Evolutionary conservation across 106 monocot species (phyloP), one percentile per base, ranked within the genome.

Genomic region (Allium sativum): DNA sequence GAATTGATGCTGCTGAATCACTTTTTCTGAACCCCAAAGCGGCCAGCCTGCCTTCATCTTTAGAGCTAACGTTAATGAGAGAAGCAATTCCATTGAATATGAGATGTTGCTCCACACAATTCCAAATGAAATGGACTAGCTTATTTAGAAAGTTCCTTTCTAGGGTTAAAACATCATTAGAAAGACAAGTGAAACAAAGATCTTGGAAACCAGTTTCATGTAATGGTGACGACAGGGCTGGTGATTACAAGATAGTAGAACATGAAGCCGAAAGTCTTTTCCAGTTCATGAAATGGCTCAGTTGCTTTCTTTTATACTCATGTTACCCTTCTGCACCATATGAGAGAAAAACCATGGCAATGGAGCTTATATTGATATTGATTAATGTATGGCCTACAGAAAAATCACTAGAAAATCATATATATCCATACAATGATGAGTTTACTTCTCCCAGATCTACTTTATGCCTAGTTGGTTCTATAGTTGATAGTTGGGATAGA

Each of bases 91-190:
- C 98, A n/a, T 60, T 92, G 68, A 98, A 98, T 66, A 98, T 98
- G 98, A 74, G 98, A 13, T 88, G 92, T 51, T 78, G 82, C 62
- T 92, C 98, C 52, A 92, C 85, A 10, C 84, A 82, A 44, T 98
- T 98, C 69, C 98, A 85, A 57, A 98, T 98, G 98, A 98, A 88
- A 64, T 98, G 98, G 98, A 81, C 73, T n/a, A 98, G 92, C 64
- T 44, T 92, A 55, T 98, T 98, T 51, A 82, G 82, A 53, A 98
- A 92, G 64, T 92, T 98, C 70, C 92, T 92, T 65, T 69, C 75
- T 72, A 72, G 98, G 54, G 92, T 84, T 12, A 76, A 78, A 14
- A 85, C 92, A 42, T 76, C 98, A 71, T 72, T 98, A 53, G 98
- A 98, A 66, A 84, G 92, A 48, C 98, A 92, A 48, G 76, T 76